phyloP scores from a whole-genome alignment of 2,329 filamentous ascomycete genomes.

The Coniochaeta sp. region DNA sequence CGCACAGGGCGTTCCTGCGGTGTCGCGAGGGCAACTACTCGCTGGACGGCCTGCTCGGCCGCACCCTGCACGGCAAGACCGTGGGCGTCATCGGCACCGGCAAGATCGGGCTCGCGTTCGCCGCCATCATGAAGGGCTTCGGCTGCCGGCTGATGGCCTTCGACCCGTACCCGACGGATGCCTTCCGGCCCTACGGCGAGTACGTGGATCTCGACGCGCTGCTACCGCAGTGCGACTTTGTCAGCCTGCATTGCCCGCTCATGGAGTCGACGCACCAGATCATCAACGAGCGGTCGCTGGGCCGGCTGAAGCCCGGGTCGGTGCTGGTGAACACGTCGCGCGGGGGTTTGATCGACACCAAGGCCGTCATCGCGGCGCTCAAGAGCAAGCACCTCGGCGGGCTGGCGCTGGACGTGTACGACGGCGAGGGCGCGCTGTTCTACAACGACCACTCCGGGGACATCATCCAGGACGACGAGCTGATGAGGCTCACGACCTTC shows the following conservation, averaged over 20 bases:
- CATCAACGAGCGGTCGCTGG: slow-evolving; percentile 46
- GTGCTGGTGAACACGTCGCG: slow-evolving; percentile 63
- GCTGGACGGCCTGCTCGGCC: slow-evolving; percentile 55
- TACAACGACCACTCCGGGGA: slow-evolving; percentile 58
- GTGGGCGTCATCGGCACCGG: slow-evolving; percentile 61
- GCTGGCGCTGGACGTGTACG: slow-evolving; percentile 62
- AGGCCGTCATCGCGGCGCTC: slow-evolving; percentile 51
- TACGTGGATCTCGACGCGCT: slow-evolving; percentile 48
- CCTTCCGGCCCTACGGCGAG: slow-evolving; percentile 41
- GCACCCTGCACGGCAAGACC: slow-evolving; percentile 55
- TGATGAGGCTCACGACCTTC: slow-evolving; percentile 62
- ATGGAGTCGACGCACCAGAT: slow-evolving; percentile 52
- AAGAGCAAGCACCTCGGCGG: slow-evolving; percentile 54
- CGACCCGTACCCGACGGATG: slow-evolving; percentile 46
- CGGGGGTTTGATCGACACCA: slow-evolving; percentile 55
- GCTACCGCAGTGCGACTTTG: slow-evolving; percentile 48
- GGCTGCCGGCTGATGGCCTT: slow-evolving; percentile 55
- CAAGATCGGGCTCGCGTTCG: slow-evolving; percentile 55
- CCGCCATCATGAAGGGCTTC: slow-evolving; percentile 56
- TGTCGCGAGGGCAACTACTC: slow-evolving; percentile 63
- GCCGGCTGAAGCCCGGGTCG: slow-evolving; percentile 49
- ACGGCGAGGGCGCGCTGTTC: slow-evolving; percentile 56
- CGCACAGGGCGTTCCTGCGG: slow-evolving; percentile 57
- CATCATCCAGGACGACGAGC: slow-evolving; percentile 58
- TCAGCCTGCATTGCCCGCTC: slow-evolving; percentile 61